phyloP scores from a whole-genome alignment of 768 basidiomycete genomes.

The Pleurotus citrinopileatus region DNA sequence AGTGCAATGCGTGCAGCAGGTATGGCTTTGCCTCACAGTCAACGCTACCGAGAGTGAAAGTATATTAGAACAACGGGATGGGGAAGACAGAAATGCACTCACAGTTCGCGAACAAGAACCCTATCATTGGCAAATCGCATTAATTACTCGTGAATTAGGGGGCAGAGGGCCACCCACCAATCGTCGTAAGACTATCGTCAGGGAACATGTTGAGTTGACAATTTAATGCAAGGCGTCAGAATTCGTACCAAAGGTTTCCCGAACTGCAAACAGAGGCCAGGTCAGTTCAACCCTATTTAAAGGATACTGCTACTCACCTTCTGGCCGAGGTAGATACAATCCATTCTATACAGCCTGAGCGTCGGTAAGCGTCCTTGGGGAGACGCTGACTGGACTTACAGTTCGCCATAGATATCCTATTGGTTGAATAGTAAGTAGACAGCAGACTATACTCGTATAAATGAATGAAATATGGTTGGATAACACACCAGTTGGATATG shows the following conservation, averaged over 20 bases:
- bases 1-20: background rate
- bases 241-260: slow-evolving; percentile 74
- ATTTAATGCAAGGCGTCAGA: background rate
- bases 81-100: slow-evolving; percentile 25
- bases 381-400: slow-evolving; percentile 42
- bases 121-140: slow-evolving; percentile 29
- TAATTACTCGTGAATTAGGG: background rate
- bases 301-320: slow-evolving; percentile 52
- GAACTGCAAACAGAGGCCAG: slow-evolving; percentile 39
- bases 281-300: background rate
- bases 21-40: slow-evolving; percentile 52
- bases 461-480: background rate
- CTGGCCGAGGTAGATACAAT: slow-evolving; percentile 95
- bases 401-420: slow-evolving; percentile 95
- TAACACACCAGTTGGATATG: slow-evolving; percentile 78
- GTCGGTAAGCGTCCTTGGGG: background rate
- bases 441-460: too few relatives aligned
- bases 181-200: slow-evolving; percentile 50
- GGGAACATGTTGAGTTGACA: slow-evolving; percentile 7
- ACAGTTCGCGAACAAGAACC: slow-evolving; percentile 76
- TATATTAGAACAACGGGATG: slow-evolving; percentile 4
- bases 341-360: slow-evolving; percentile 56
- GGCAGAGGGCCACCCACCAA: slow-evolving; percentile 36
- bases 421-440: background rate
- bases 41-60: slow-evolving; percentile 50